Conservation (phyloP, 441 rosid species). For the Erodium chrysanthum region DNA sequence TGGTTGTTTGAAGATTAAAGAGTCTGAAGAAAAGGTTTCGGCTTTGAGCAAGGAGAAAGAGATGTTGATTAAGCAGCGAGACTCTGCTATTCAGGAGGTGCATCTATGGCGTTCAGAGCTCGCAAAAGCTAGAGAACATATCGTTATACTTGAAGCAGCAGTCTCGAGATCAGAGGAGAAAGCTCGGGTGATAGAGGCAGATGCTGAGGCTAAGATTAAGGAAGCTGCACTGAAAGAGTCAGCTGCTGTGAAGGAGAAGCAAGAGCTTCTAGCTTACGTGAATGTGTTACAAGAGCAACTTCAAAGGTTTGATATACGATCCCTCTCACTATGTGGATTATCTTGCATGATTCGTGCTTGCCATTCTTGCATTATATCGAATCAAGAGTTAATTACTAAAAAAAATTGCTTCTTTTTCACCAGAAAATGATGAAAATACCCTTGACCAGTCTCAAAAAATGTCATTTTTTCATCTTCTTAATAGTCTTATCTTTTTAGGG, state of each 20-base stretch:
- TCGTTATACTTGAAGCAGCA: constrained; percentile 78
- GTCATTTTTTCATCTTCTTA: no score
- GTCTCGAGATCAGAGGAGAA: constrained; percentile 83
- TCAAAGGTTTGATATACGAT: constrained; percentile 48
- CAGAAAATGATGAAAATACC: no score
- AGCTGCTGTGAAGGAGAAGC: constrained; percentile 61
- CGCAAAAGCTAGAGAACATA: constrained; percentile 87
- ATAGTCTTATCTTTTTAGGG: no score
- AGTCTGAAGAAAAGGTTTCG: constrained; percentile 48
- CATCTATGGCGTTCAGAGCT: constrained; percentile 90
- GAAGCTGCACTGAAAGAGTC: constrained; percentile 68
- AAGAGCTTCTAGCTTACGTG: constrained; percentile 79
- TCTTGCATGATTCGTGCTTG: no score
- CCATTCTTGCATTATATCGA: no score
- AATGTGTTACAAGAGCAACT: constrained; percentile 69
- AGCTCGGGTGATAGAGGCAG: constrained; percentile 71
- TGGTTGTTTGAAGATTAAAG: constrained; percentile 43
- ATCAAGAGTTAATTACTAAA: no score
- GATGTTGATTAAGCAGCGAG: constrained; percentile 64
- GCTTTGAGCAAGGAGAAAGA: constrained; percentile 60
- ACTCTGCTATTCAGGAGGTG: constrained; percentile 76
- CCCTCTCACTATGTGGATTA: no score
- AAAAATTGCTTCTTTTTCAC: no score
- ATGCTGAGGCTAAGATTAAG: constrained; percentile 60
- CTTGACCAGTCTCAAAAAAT: no score